phyloP scores from a whole-genome alignment of 192 early-diverging fungal species.

The Rhizophagus clarus region DNA sequence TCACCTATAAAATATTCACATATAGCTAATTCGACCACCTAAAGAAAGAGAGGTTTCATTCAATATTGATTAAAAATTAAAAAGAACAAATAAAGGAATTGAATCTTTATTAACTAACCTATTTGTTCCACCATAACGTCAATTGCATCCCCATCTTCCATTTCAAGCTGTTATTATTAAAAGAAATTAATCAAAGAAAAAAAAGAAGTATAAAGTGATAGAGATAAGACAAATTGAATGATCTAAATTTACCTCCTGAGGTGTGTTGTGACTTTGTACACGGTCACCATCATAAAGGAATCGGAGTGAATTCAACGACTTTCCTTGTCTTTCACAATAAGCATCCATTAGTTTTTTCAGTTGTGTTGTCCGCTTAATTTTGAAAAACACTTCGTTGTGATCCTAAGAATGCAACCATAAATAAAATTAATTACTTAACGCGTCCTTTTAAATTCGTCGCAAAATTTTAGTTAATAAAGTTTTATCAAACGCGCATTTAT shows the following conservation, averaged over 20 bases:
- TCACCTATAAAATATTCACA: not conserved
- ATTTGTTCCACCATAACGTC: constrained; percentile 94
- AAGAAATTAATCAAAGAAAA: not conserved
- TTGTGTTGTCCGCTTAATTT: constrained; percentile 92
- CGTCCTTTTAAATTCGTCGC: not conserved
- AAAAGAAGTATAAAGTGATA: not conserved
- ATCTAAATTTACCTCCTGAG: constrained; percentile 68
- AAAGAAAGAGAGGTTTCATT: not conserved
- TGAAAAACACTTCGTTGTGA: constrained; percentile 85
- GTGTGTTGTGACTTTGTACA: constrained; percentile 78
- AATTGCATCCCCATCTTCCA: constrained; percentile 96
- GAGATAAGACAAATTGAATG: not conserved
- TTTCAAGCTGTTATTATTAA: constrained; percentile 65
- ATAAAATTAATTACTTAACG: not conserved
- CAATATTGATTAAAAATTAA: not conserved
- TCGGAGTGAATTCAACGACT: constrained; percentile 76
- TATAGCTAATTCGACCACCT: not conserved
- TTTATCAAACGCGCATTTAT: constrained; percentile 10
- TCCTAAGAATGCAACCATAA: constrained; percentile 53
- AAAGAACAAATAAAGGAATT: not conserved
- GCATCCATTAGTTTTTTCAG: constrained; percentile 94
- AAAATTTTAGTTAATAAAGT: not conserved
- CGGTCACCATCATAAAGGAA: constrained; percentile 92
- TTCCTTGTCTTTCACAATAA: constrained; percentile 85
- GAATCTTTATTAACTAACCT: constrained; percentile 44